These are phyloP conservation scores for Sporothrix inflata DNA, from an alignment of 2,329 filamentous ascomycete genomes.

Conservation along the genomic window DNA sequence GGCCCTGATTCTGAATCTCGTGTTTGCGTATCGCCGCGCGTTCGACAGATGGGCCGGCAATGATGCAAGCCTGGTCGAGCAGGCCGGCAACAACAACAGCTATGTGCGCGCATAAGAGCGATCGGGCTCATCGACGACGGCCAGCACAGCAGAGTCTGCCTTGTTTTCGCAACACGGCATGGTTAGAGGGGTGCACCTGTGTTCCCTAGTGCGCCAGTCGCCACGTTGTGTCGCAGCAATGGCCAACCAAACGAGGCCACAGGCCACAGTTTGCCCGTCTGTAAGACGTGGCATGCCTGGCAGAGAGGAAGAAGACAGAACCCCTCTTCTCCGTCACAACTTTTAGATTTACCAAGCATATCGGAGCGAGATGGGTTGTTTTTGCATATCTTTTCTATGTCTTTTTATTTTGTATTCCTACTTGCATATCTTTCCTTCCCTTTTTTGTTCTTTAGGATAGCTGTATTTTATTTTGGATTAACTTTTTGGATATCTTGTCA, in stretches of 20 bases:
- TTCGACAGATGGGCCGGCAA: conserved; percentile 33
- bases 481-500: not conserved
- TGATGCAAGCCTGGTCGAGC: not conserved
- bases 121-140: not conserved
- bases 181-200: not conserved
- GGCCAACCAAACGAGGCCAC: not conserved
- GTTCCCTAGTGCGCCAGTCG: not conserved
- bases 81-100: conserved; percentile 11
- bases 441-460: not conserved
- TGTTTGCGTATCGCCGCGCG: conserved; percentile 62
- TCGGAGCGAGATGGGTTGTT: conserved; percentile 8
- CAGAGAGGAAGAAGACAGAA: not conserved
- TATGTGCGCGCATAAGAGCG: conserved; percentile 24
- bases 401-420: not conserved
- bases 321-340: not conserved
- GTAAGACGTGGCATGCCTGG: not conserved
- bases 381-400: not conserved
- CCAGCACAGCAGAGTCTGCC: not conserved
- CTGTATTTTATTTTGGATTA: not conserved
- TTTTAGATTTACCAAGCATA: not conserved
- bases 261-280: not conserved
- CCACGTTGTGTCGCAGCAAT: not conserved
- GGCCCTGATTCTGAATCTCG: conserved; percentile 84
- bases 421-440: not conserved
- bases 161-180: not conserved